Base-by-base conservation (phyloP, 2,329 filamentous ascomycete genomes). In the Sporothrix brasiliensis region DNA sequence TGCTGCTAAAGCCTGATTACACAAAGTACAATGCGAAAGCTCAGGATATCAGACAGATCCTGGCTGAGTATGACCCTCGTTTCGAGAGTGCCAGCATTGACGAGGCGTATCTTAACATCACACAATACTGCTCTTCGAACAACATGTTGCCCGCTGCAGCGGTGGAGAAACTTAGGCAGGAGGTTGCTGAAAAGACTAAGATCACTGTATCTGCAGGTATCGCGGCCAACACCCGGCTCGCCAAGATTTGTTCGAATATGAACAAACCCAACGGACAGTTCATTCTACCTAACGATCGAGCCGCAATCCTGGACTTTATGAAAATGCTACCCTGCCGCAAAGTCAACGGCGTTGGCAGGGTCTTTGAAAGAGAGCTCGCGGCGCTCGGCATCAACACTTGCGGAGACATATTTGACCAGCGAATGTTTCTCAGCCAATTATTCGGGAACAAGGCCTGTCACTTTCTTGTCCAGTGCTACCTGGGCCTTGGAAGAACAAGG, bases 251-350 rank as follows among this genome's bases (percentile, higher is more conserved):
- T 75, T 97, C 93, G 21, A 97, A 99, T 77, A 88, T 91, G 79
- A 97, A 98, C 80, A 99, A 99, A 77, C 95, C 95, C 0, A 97
- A 99, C 75, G 95, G 95, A 0, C 95, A 98, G 77, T 98, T 91
- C 75, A 81, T 87, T 11, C 82, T 98, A 1, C 85, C 90, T 0
- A 91, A 86, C 68, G 90, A 97, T 53, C 86, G 94, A 11, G 81
- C 82, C 34, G 85, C 88, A 0, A 93, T 99, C 72, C 89, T 98
- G 86, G 81, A 85, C 0, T 98, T 97, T 77, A 97, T 98, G 91
- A 85, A 86, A 13, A 86, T 90, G 41, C 83, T 99, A 30, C 90
- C 94, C 0, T 93, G 93, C 0, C 87, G 95, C 47, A 97, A 97
- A 77, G 92, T 98, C 56, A 97, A 97, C 74, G 95, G 95, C 0